Conservation (phyloP, 2,329 filamentous ascomycete genomes). For the Fusarium odoratissimum region DNA sequence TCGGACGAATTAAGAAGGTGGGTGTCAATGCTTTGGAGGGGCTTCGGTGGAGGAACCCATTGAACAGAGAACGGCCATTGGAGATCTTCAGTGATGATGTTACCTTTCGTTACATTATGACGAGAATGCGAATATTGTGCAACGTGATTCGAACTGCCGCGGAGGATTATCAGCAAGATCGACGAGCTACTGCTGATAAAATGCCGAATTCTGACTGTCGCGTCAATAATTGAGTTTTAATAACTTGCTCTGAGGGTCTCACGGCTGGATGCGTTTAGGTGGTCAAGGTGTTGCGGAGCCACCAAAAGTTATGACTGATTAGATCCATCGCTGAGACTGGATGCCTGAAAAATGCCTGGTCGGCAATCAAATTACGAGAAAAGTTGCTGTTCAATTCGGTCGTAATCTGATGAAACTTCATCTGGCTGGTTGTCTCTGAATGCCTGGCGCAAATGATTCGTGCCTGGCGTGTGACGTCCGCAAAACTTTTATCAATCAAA, state of each 20-base stretch:
- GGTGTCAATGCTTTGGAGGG: constrained; percentile 22
- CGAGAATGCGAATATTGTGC: constrained; percentile 3
- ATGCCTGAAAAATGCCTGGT: constrained; percentile 14
- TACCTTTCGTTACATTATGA: constrained; percentile 21
- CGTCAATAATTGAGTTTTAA: constrained; percentile 7
- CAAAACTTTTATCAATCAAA: constrained; percentile 58
- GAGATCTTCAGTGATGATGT: constrained; percentile 18
- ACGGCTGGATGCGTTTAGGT: neutral
- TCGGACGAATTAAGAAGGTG: constrained; percentile 10
- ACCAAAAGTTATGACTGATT: constrained; percentile 27
- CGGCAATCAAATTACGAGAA: constrained; percentile 27
- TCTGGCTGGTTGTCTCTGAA: constrained; percentile 1
- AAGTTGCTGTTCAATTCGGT: constrained; percentile 19
- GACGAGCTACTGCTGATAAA: constrained; percentile 4
- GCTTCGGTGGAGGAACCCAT: constrained; percentile 20
- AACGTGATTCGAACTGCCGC: constrained; percentile 17
- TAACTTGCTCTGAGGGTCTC: neutral
- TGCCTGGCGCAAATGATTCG: constrained; percentile 29
- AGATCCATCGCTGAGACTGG: constrained; percentile 7
- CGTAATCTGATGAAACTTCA: constrained; percentile 20
- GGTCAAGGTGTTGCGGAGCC: constrained; percentile 24
- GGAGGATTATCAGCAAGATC: neutral
- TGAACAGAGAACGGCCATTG: neutral
- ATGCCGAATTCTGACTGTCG: constrained; percentile 2
- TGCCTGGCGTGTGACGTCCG: constrained; percentile 40